Base-by-base conservation (phyloP, 768 basidiomycete species). In the Pisolithus orientalis region DNA sequence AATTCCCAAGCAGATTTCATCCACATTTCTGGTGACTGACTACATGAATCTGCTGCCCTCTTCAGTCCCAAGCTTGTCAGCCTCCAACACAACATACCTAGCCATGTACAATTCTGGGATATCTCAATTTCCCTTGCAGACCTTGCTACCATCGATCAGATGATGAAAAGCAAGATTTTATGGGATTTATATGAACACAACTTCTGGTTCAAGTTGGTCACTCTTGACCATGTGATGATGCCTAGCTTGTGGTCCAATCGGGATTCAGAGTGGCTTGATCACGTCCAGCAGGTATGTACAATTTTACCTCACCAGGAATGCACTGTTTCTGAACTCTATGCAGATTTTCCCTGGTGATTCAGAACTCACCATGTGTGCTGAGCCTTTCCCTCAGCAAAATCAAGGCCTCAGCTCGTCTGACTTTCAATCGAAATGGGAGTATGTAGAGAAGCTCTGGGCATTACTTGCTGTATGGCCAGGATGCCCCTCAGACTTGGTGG, bases 101-200 rank as follows among this genome's bases (percentile, higher is more conserved):
- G 32, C 6, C 32, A 34, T 1, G 38, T 49, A 6, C 16, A 14
- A 14, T 49, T 49, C 37, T 5, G 37, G 6, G 37, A 39, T 28
- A 34, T 39, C 13, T 24, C 37, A 21, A 27, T 49, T 11, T 25
- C 4, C 21, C 25, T 49, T 1, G 34, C 1, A 3, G 10, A 17
- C 34, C 24, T 49, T 3, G 37, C 4, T 6, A 39, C 13, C 2
- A 38, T 49, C 4, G 13, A 39, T 24, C 4, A 27, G 13, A 5
- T 28, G 10, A 49, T 25, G 14, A 27, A 24, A 16, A 27, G 47
- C 5, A 49, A 50, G 43, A 54, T 64, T 21, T 21, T 62, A 5
- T 63, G 59, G 62, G 55, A 60, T 27, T 27, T 62, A 2, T 43
- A 49, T 1, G 52, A 63, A 17, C 52, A 56, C n/a, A 58, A 58